Evolutionary conservation across 2,329 filamentous ascomycete genomes (phyloP).

Genomic region (Cercospora berteroae): DNA sequence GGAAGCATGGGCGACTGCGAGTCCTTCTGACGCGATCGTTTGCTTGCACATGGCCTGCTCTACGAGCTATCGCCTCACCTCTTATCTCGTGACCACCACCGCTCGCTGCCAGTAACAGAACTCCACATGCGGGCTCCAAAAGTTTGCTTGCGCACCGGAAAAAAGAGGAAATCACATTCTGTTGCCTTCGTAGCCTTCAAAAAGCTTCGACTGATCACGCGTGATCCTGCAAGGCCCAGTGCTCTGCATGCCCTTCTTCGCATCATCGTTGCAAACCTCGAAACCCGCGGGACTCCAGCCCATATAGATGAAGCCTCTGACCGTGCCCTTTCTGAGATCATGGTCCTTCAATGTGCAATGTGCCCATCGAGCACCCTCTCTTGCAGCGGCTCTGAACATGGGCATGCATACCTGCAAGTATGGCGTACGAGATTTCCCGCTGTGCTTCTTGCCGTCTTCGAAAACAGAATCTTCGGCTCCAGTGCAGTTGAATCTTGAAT

Average conservation of each 20-base stretch:
- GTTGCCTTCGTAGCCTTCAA: neutral
- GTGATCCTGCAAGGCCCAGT: neutral
- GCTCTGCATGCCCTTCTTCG: neutral
- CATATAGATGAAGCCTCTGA: neutral
- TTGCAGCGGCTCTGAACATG: neutral
- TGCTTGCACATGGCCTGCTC: neutral
- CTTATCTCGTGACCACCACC: no score
- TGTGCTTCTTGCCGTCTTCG: neutral
- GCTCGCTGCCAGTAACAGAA: neutral
- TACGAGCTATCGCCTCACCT: neutral
- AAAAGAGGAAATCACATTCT: neutral
- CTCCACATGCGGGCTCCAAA: neutral
- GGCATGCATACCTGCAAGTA: neutral
- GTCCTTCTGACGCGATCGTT: neutral
- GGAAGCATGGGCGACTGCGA: neutral
- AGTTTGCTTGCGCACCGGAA: neutral
- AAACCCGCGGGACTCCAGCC: neutral
- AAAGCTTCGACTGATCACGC: neutral
- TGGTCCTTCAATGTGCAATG: neutral
- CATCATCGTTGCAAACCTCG: neutral
- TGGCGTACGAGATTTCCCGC: neutral
- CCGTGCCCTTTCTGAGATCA: neutral
- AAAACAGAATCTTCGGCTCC: neutral
- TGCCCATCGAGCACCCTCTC: neutral
- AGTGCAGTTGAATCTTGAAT: neutral